These are phyloP conservation scores for Tilletiaria anomala DNA, from an alignment of 1,284 basidiomycete species.

Conservation along the genomic window DNA sequence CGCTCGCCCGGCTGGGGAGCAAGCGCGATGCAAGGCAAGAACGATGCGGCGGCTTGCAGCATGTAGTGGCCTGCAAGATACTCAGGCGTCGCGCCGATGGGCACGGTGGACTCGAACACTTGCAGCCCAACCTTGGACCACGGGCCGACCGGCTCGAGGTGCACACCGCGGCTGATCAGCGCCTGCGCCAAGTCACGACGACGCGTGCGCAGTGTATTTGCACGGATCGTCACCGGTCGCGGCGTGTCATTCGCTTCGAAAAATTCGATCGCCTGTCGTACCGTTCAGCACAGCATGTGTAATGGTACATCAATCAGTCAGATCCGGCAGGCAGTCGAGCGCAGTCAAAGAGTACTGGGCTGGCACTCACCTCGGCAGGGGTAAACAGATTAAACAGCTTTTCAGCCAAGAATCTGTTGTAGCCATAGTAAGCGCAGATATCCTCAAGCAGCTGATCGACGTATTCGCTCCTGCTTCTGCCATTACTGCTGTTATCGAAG, in stretches of 20 bases:
- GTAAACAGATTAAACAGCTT: conserved; percentile 90
- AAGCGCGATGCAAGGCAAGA: conserved; percentile 95
- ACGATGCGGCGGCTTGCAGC: conserved; percentile 96
- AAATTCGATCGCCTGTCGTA: conserved; percentile 88
- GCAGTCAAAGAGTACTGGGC: neutral
- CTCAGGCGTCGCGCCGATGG: conserved; percentile 86
- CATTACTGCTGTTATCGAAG: conserved; percentile 41
- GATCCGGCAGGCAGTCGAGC: too few species aligned
- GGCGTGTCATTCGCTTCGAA: conserved; percentile 96
- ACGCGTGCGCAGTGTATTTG: conserved; percentile 87
- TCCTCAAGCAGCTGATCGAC: conserved; percentile 69
- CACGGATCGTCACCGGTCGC: conserved; percentile 91
- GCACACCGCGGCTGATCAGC: conserved; percentile 91
- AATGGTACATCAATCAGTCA: too few species aligned
- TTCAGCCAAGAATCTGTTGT: conserved; percentile 86
- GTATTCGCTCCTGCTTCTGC: conserved; percentile 64
- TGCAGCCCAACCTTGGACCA: conserved; percentile 98
- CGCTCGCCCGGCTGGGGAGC: conserved; percentile 83
- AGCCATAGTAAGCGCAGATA: conserved; percentile 66
- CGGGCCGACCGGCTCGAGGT: conserved; percentile 78
- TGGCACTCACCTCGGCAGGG: conserved; percentile 61
- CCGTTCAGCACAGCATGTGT: too few species aligned
- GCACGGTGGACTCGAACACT: conserved; percentile 89
- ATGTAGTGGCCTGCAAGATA: conserved; percentile 99
- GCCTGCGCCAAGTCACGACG: conserved; percentile 86